Percentiles rank a stretch among this genome's conserved stretches.
These are phyloP conservation scores for Takashimella tepidaria DNA, from an alignment of 1,284 basidiomycete species.

Conservation along the genomic window DNA sequence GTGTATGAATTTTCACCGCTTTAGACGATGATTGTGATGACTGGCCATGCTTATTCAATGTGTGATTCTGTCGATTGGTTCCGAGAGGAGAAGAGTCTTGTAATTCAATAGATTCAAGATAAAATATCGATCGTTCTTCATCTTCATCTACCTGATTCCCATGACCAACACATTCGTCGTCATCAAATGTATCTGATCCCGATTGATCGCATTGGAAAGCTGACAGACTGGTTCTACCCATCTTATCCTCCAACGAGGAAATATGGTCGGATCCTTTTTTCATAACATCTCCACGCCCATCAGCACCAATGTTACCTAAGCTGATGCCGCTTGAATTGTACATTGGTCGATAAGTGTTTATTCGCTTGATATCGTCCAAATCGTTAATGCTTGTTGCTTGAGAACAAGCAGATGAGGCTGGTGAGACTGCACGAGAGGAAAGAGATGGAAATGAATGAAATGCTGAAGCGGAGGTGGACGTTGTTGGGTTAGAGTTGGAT, in stretches of 20 bases:
- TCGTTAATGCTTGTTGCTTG: conserved; percentile 31
- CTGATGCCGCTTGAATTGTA: conserved; percentile 15
- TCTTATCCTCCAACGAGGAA: neutral
- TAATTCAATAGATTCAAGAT: no score
- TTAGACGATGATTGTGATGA: neutral
- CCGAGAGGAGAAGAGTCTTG: no score
- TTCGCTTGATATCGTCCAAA: conserved; percentile 24
- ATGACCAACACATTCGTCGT: neutral
- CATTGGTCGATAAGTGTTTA: conserved; percentile 29
- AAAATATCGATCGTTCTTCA: neutral
- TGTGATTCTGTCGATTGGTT: no score
- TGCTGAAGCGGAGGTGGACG: neutral
- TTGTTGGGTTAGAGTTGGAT: neutral
- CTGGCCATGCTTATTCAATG: neutral
- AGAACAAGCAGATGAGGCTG: conserved; percentile 25
- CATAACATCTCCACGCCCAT: neutral
- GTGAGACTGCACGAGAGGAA: conserved; percentile 10
- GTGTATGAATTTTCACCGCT: neutral
- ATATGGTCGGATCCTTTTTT: neutral
- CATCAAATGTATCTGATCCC: neutral
- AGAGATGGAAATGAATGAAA: neutral
- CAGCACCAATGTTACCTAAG: neutral
- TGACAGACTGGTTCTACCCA: neutral
- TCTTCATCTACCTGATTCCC: neutral
- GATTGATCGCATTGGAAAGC: neutral